Evolutionary conservation across 2,329 filamentous ascomycete species (phyloP).

Genomic region (Colletotrichum tofieldiae): DNA sequence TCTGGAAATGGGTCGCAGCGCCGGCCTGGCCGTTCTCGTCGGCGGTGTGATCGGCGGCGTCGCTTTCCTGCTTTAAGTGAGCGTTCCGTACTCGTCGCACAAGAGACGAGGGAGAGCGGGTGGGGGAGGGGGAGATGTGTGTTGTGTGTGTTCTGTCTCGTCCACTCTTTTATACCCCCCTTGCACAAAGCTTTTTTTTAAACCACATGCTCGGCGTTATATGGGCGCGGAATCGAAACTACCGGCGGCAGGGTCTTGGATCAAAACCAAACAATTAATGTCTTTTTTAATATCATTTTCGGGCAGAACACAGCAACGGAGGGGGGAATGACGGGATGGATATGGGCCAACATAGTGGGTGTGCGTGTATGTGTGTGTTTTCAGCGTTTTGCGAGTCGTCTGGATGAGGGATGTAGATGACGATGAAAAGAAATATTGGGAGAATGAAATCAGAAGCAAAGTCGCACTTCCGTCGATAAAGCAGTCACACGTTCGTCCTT

Average conservation of each 20-base stretch:
- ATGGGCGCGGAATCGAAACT: slow-evolving; percentile 7
- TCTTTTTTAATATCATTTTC: slow-evolving; percentile 33
- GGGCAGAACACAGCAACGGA: slow-evolving; percentile 33
- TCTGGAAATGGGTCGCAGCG: slow-evolving; percentile 55
- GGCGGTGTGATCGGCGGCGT: slow-evolving; percentile 58
- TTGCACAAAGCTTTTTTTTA: slow-evolving; percentile 36
- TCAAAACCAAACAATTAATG: slow-evolving; percentile 26
- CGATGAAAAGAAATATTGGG: not conserved
- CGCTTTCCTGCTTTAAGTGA: slow-evolving; percentile 52
- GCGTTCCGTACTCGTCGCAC: too few species aligned
- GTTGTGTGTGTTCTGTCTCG: slow-evolving; percentile 30
- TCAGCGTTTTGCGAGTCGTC: slow-evolving; percentile 7
- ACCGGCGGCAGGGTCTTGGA: slow-evolving; percentile 1
- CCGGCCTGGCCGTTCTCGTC: slow-evolving; percentile 57
- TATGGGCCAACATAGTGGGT: not conserved
- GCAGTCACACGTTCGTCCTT: not conserved
- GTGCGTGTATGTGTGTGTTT: slow-evolving; percentile 2
- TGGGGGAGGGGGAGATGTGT: too few species aligned
- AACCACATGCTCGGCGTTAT: slow-evolving; percentile 40
- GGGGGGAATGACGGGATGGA: not conserved
- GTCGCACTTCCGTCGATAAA: not conserved
- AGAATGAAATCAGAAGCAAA: slow-evolving; percentile 11
- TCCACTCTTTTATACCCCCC: slow-evolving; percentile 39
- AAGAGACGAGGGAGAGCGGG: too few species aligned
- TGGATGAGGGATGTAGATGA: not conserved